phyloP scores from a whole-genome alignment of 345 rosid species.

The Linum tenue region DNA sequence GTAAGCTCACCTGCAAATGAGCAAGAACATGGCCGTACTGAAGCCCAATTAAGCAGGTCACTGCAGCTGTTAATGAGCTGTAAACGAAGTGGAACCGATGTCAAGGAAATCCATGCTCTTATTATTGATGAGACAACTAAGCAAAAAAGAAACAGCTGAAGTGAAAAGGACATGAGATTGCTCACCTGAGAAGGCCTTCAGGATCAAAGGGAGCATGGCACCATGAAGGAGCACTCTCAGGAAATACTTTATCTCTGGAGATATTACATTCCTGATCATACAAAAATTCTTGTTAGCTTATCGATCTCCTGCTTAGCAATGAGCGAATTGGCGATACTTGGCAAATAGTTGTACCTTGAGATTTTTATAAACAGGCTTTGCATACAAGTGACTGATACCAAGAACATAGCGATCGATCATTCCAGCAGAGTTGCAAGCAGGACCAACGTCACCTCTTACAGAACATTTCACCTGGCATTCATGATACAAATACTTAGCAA shows the following conservation, averaged over 20 bases:
- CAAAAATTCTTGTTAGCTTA: background rate
- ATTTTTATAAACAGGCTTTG: slow-evolving; percentile 36
- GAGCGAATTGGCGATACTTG: background rate
- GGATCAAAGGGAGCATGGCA: slow-evolving; percentile 45
- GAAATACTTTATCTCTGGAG: slow-evolving; percentile 21
- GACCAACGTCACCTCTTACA: slow-evolving; percentile 35
- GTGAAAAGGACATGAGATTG: background rate
- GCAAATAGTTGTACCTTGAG: slow-evolving; percentile 24
- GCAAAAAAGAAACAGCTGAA: slow-evolving; percentile 4
- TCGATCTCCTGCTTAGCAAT: background rate
- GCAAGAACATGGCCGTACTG: slow-evolving; percentile 41
- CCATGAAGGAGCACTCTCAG: slow-evolving; percentile 35
- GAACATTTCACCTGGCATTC: slow-evolving; percentile 35
- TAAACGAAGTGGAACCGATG: background rate
- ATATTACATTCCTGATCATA: slow-evolving; percentile 31
- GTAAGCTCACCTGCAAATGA: slow-evolving; percentile 21
- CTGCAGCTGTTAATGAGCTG: slow-evolving; percentile 40
- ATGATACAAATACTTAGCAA: background rate
- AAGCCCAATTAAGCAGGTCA: slow-evolving; percentile 38
- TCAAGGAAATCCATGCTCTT: background rate
- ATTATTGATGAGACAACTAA: background rate
- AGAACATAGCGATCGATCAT: slow-evolving; percentile 38
- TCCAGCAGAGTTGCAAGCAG: slow-evolving; percentile 44
- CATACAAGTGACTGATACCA: slow-evolving; percentile 32
- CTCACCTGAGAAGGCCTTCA: slow-evolving; percentile 38